Evolutionary conservation across 768 basidiomycete genomes (phyloP).

Genomic region (Chalciporus sphaerocephalus): DNA sequence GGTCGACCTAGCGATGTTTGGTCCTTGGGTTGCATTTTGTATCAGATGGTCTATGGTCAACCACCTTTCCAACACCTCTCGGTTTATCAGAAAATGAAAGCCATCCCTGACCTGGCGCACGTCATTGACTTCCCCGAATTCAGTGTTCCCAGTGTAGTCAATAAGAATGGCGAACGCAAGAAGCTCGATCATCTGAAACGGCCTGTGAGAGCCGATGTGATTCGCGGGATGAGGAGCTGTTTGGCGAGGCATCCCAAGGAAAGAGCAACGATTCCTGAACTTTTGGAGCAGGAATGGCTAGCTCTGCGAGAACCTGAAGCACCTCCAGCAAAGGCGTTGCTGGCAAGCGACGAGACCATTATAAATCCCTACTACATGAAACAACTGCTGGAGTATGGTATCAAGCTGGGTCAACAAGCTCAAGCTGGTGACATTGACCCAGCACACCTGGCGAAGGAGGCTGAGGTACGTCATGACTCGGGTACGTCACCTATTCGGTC

Average conservation of each 20-base stretch:
- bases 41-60: constrained; percentile 96
- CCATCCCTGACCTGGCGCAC: constrained; percentile 77
- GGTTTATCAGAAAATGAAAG: constrained; percentile 87
- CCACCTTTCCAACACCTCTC: constrained; percentile 87
- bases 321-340: constrained; percentile 29
- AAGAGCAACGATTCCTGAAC: constrained; percentile 80
- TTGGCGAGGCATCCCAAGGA: constrained; percentile 75
- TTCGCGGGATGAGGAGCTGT: constrained; percentile 79
- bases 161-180: constrained; percentile 35
- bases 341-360: constrained; percentile 56
- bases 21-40: constrained; percentile 96
- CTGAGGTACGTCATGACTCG: constrained; percentile 42
- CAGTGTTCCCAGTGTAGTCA: constrained; percentile 43
- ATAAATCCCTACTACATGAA: constrained; percentile 80
- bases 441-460: constrained; percentile 49
- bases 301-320: constrained; percentile 42
- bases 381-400: constrained; percentile 68
- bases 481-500: background rate
- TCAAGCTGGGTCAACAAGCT: constrained; percentile 49
- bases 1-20: constrained; percentile 96
- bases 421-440: constrained; percentile 39
- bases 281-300: constrained; percentile 80
- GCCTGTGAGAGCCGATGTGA: constrained; percentile 70
- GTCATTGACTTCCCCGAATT: constrained; percentile 80
- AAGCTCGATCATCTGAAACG: constrained; percentile 66